Base-by-base conservation (phyloP, 257 asterid species). In the Solanum gracilifrons region DNA sequence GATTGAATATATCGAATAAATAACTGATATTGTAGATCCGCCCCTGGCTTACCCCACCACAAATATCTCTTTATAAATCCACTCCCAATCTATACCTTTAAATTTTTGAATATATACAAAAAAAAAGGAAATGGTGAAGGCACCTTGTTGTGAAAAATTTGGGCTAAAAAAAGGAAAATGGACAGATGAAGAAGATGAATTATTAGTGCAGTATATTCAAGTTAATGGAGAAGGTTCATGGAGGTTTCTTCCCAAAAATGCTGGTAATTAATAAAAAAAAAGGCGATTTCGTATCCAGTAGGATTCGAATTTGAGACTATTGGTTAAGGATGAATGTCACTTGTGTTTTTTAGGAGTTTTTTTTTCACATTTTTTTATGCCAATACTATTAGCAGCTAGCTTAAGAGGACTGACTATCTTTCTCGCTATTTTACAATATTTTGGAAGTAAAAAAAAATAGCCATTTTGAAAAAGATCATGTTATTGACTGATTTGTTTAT, bases 121-220 rank as follows among this genome's bases (percentile, higher is more conserved):
- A 5, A 11, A 68, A 5, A 7, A 29, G 39, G 68, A 68, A 46
- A 92, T 93, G 95, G 96, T 92, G 15, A 41, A 41, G 88, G 86
- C 95, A 3, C 95, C 98, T 11, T 93, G 93, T 88, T 94, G 98
- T 75, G 95, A 94, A 86, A 94, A 94, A 86, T 90, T 92, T 2
- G 98, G 96, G n/a, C 71, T 93, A 16, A 93, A 88, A 36, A 92
- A 92, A 84, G 98, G 98, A 37, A 93, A 94, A 88, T 94, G 98
- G 96, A 93, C 95, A 43, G 0, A 43, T 43, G 51, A 43, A 43
- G 51, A 43, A 4, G 84, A 88, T 87, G 93, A 92, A 5, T 82
- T 87, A 18, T 93, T 94, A 12, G 74, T 85, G 35, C 92, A 91
- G 13, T 93, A 92, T 66, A 93, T 94, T 15, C 73, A 90, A 87